These are phyloP conservation scores for Stephania cephalantha DNA, from an alignment of 164 flowering plant species.

Conservation along the genomic window DNA sequence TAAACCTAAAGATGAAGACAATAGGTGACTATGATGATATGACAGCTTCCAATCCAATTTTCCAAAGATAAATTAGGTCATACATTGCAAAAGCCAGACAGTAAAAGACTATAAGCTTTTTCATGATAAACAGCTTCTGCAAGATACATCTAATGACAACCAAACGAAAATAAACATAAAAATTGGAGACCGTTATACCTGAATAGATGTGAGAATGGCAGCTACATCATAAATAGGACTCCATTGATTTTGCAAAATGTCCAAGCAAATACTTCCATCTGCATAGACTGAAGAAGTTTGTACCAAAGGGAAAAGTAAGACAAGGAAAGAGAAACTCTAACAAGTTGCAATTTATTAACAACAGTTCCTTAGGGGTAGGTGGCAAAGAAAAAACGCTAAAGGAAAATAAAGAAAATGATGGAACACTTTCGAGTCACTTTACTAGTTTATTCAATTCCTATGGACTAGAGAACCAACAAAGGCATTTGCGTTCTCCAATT, in stretches of 20 bases:
- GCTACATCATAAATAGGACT: constrained; percentile 53
- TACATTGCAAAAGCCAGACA: not conserved
- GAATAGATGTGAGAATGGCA: constrained; percentile 49
- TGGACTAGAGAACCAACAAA: not conserved
- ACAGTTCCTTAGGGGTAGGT: no score
- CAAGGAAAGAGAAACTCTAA: not conserved
- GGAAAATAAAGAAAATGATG: not conserved
- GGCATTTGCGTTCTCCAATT: not conserved
- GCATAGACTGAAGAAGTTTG: constrained; percentile 32
- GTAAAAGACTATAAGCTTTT: not conserved
- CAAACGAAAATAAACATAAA: not conserved
- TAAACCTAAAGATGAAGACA: not conserved
- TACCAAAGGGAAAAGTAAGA: not conserved
- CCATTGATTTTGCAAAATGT: constrained; percentile 48
- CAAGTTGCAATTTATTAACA: no score
- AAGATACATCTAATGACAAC: not conserved
- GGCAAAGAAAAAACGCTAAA: no score
- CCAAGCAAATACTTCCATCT: constrained; percentile 51
- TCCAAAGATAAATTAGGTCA: not conserved
- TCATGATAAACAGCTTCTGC: not conserved
- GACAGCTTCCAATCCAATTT: not conserved
- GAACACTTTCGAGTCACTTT: not conserved
- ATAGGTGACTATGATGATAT: not conserved
- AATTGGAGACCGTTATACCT: constrained; percentile 22
- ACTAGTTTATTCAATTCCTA: not conserved